Percentiles rank a stretch among this genome's conserved stretches.
Evolutionary conservation across 495 filamentous ascomycete species (phyloP).

Genomic region (Penicillium macrosclerotiorum): DNA sequence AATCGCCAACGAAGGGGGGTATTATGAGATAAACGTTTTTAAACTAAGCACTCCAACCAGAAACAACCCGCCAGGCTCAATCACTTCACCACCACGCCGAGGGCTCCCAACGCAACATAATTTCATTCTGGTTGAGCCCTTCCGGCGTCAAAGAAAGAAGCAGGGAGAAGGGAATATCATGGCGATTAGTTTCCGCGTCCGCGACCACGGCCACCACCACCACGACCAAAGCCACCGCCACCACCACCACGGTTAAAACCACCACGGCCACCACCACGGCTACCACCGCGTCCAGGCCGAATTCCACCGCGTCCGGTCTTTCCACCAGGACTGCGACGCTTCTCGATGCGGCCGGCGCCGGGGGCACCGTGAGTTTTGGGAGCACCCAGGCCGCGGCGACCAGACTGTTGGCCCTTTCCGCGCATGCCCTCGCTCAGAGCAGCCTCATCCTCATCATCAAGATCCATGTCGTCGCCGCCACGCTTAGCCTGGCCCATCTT

Average conservation of each 20-base stretch:
- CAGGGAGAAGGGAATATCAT: neutral
- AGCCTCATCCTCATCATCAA: constrained; percentile 52
- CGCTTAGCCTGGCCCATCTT: constrained; percentile 75
- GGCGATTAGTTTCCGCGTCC: constrained; percentile 1
- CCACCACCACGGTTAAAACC: neutral
- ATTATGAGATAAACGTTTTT: constrained; percentile 17
- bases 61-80: neutral
- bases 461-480: constrained; percentile 63
- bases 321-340: constrained; percentile 31
- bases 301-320: constrained; percentile 22
- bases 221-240: neutral
- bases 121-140: neutral
- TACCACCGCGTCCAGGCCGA: constrained; percentile 9
- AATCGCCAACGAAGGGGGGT: constrained; percentile 20
- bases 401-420: constrained; percentile 18
- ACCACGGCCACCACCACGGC: constrained; percentile 2
- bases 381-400: constrained; percentile 46
- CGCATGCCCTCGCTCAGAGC: constrained; percentile 27
- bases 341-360: constrained; percentile 37
- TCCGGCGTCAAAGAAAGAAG: constrained; percentile 1
- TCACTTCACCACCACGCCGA: neutral
- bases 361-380: constrained; percentile 43
- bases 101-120: too few species aligned
- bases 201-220: constrained; percentile 3
- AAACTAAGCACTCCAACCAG: constrained; percentile 1